Percentiles rank a stretch among this genome's conserved stretches.
phyloP scores from a whole-genome alignment of 2,329 filamentous ascomycete genomes.

The Dactylonectria estremocensis region DNA sequence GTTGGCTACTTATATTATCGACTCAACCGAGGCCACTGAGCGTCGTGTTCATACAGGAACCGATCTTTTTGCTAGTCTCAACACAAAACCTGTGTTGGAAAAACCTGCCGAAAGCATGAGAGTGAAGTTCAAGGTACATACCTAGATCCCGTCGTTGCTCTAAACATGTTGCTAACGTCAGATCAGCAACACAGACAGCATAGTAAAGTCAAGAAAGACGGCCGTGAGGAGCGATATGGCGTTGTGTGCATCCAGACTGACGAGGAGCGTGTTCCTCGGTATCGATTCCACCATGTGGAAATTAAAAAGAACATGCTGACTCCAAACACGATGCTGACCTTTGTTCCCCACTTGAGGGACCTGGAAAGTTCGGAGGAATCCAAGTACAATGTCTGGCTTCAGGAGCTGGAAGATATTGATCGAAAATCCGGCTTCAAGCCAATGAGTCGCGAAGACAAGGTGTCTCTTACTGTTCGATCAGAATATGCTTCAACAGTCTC shows the following conservation, averaged over 20 bases:
- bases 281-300: constrained; percentile 73
- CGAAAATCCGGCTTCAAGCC: constrained; percentile 71
- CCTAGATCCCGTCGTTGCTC: constrained; percentile 25
- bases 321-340: constrained; percentile 72
- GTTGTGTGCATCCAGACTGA: constrained; percentile 66
- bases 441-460: constrained; percentile 67
- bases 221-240: constrained; percentile 58
- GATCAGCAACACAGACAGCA: constrained; percentile 57
- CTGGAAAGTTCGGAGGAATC: constrained; percentile 70
- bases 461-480: constrained; percentile 63
- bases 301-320: constrained; percentile 73
- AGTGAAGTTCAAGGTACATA: constrained; percentile 66
- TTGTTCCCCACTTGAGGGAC: constrained; percentile 72
- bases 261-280: constrained; percentile 68
- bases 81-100: constrained; percentile 54
- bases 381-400: constrained; percentile 70
- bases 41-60: constrained; percentile 58
- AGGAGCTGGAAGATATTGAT: constrained; percentile 71
- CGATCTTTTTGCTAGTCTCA: constrained; percentile 65
- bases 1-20: constrained; percentile 62
- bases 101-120: constrained; percentile 60
- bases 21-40: constrained; percentile 60
- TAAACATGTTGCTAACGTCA: constrained; percentile 35
- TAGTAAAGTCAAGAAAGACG: constrained; percentile 61
- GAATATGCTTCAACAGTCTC: constrained; percentile 68